A percentile compares a stretch with the other conserved stretches of the same genome.
Evolutionary conservation across 2,329 filamentous ascomycete species (phyloP).

Genomic region (Eurotiales sp.): DNA sequence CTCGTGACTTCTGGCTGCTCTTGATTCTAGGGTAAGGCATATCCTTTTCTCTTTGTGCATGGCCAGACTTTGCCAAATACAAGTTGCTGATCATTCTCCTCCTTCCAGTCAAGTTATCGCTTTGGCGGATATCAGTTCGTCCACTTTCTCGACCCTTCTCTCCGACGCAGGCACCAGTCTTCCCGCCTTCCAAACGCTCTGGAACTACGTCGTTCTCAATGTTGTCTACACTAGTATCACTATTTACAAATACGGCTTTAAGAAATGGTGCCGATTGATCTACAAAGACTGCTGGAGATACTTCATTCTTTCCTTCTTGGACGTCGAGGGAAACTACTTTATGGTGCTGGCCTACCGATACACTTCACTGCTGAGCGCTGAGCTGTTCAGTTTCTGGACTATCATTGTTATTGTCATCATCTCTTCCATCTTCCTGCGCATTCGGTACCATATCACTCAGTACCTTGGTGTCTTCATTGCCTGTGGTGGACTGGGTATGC

Average conservation of each 20-base stretch:
- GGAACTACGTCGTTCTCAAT: slow-evolving; percentile 86
- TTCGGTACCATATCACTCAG: slow-evolving; percentile 86
- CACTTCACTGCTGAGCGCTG: slow-evolving; percentile 86
- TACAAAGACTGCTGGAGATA: slow-evolving; percentile 83
- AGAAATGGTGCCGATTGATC: slow-evolving; percentile 63
- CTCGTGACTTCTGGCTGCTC: slow-evolving; percentile 14
- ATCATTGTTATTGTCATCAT: slow-evolving; percentile 87
- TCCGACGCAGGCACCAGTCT: slow-evolving; percentile 67
- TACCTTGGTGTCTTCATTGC: slow-evolving; percentile 82
- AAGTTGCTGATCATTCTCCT: too few relatives aligned
- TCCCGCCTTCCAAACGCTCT: slow-evolving; percentile 91
- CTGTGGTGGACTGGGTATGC: slow-evolving; percentile 83
- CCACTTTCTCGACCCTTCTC: slow-evolving; percentile 82
- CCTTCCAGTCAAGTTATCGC: slow-evolving; percentile 67
- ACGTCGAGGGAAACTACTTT: slow-evolving; percentile 98
- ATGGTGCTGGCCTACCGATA: slow-evolving; percentile 89
- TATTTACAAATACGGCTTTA: slow-evolving; percentile 72
- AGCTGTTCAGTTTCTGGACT: slow-evolving; percentile 98
- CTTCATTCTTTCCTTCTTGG: slow-evolving; percentile 85
- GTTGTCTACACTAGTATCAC: slow-evolving; percentile 77
- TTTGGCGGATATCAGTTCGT: slow-evolving; percentile 86
- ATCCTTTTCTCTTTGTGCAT: too few relatives aligned
- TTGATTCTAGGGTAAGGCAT: slow-evolving; percentile 11
- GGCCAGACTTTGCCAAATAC: too few relatives aligned
- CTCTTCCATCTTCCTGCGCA: slow-evolving; percentile 75